phyloP scores from a whole-genome alignment of 2,329 filamentous ascomycete species.

The Epichloe hybrida region DNA sequence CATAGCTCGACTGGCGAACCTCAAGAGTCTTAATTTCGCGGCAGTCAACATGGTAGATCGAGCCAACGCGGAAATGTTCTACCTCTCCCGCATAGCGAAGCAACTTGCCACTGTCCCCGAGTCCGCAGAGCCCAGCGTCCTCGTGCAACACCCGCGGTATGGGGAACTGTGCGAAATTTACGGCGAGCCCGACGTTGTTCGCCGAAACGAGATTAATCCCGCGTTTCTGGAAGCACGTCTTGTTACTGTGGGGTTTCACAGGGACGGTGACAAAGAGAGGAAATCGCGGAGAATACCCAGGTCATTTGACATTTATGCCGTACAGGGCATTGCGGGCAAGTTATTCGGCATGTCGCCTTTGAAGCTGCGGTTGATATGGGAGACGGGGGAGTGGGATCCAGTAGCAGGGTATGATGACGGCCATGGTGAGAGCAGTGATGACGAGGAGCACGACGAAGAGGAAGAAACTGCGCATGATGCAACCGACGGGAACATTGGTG shows the following conservation, averaged over 20 bases:
- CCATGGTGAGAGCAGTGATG: slow-evolving; percentile 40
- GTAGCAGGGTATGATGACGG: slow-evolving; percentile 49
- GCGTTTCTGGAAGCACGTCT: slow-evolving; percentile 73
- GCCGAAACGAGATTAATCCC: slow-evolving; percentile 50
- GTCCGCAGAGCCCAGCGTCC: slow-evolving; percentile 37
- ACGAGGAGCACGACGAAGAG: slow-evolving; percentile 24
- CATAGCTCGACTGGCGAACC: slow-evolving; percentile 54
- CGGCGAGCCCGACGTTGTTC: slow-evolving; percentile 52
- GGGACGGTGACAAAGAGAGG: slow-evolving; percentile 12
- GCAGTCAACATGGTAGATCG: slow-evolving; percentile 60
- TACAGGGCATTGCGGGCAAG: slow-evolving; percentile 65
- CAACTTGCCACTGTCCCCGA: slow-evolving; percentile 52
- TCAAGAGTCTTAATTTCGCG: slow-evolving; percentile 62
- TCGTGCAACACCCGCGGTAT: slow-evolving; percentile 58
- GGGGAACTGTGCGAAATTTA: slow-evolving; percentile 60
- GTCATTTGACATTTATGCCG: slow-evolving; percentile 65
- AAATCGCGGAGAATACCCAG: slow-evolving; percentile 49
- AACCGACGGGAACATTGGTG: not conserved
- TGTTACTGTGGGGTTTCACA: slow-evolving; percentile 46
- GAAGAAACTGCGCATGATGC: slow-evolving; percentile 15
- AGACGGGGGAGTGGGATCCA: slow-evolving; percentile 84
- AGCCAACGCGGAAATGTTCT: slow-evolving; percentile 83
- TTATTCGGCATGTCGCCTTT: slow-evolving; percentile 54
- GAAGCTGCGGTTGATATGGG: slow-evolving; percentile 59
- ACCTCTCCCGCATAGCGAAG: slow-evolving; percentile 69